Evolutionary conservation across 371 early-diverging fungal genomes (phyloP), one percentile per base, ranked within the genome.

Genomic region (Rhizopus sp.): DNA sequence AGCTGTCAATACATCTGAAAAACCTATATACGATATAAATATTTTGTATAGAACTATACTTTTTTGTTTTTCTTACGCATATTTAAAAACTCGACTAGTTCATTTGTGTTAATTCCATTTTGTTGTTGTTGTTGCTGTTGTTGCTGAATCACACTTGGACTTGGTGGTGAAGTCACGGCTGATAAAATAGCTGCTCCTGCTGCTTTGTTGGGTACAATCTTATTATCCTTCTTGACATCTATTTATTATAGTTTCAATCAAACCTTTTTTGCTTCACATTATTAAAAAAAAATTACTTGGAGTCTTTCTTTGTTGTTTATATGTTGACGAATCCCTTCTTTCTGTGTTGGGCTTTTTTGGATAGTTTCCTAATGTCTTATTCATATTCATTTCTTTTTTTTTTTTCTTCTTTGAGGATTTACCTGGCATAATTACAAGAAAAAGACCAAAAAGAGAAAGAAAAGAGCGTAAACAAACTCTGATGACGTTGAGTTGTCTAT

Each of bases 181-280:
- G 62, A 66, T 23, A 66, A 53, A 50, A 66, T 66, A 45, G 66
- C 66, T 30, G 66, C 66, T 30, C 66, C 66, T 16, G 66, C 66
- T 55, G 66, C 66, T 46, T 66, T 59, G 23, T 47, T 50, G 10
- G 33, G 37, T 35, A 34, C 56, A 15, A 15, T 48, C 33, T 46
- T 54, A 3, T 17, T 48, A 39, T 57, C 29, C 23, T 52, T 39
- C 50, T 47, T 62, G 39, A 17, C 37, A 31, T 16, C 5, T 29
- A 13, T 12, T 33, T 15, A 51, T 57, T 13, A 6, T 40, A 8
- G 7, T 7, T 13, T 13, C 6, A 16, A 31, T 16, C 7, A 32
- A 23, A 4, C 51, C 42, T 33, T 23, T 47, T 39, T 46, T 48
- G 34, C 5, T 31, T 35, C 39, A 17, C 7, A 10, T 52, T 13